Conservation (phyloP, 495 filamentous ascomycete species). For the Penicillium coprophilum region DNA sequence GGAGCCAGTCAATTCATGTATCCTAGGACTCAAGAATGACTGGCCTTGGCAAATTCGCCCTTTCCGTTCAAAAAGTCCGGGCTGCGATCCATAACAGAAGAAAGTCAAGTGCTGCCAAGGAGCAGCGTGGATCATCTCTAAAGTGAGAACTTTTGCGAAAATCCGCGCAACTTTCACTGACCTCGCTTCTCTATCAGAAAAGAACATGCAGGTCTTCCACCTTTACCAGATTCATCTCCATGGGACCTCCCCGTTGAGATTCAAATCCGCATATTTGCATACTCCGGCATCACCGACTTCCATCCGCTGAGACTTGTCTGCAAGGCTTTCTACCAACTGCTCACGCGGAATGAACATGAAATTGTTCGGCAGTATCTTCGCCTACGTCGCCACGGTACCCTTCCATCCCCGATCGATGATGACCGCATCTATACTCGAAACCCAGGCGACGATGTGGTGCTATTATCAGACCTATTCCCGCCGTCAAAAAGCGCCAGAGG, state of each 20-base stretch:
- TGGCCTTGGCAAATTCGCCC: constrained; percentile 36
- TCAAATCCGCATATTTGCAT: constrained; percentile 46
- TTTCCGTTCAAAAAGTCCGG: constrained; percentile 38
- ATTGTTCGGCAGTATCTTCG: constrained; percentile 47
- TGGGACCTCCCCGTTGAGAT: constrained; percentile 49
- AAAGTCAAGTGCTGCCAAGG: constrained; percentile 30
- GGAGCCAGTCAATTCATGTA: constrained; percentile 35
- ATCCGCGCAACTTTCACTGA: background rate
- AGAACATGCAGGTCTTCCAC: constrained; percentile 15
- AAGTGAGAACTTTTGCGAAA: constrained; percentile 18
- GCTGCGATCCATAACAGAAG: constrained; percentile 35
- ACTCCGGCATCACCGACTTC: constrained; percentile 43
- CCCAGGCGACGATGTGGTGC: constrained; percentile 47
- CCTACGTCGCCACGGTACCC: constrained; percentile 46
- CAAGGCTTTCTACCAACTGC: constrained; percentile 38
- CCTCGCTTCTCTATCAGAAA: constrained; percentile 6
- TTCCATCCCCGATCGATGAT: constrained; percentile 42
- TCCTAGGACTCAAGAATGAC: constrained; percentile 36
- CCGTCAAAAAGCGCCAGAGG: constrained; percentile 46
- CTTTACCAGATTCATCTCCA: constrained; percentile 23
- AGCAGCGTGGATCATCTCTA: constrained; percentile 22
- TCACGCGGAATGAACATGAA: constrained; percentile 40
- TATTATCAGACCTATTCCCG: constrained; percentile 48
- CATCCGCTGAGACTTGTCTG: constrained; percentile 43
- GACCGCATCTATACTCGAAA: constrained; percentile 45